Percentiles rank a stretch among this genome's conserved stretches.
phyloP scores from a whole-genome alignment of 768 basidiomycete species.

The Kwoniella europaea region DNA sequence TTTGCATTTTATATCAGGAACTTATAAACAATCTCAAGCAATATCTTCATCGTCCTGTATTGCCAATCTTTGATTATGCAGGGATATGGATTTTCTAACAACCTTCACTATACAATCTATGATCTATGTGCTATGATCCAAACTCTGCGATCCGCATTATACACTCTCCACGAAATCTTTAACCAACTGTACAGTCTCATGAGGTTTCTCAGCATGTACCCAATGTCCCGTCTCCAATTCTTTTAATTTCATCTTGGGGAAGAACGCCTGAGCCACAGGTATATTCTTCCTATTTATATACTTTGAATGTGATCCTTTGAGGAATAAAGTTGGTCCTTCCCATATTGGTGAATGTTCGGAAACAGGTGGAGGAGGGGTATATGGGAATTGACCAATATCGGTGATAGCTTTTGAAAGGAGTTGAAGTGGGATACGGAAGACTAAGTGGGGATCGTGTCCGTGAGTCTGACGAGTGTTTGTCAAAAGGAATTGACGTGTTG shows the following conservation, averaged over 20 bases:
- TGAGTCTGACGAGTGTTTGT: slow-evolving; percentile 71
- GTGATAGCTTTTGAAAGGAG: slow-evolving; percentile 68
- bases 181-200: slow-evolving; percentile 60
- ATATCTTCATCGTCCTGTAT: too few relatives aligned
- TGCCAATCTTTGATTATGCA: too few relatives aligned
- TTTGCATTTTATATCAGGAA: too few relatives aligned
- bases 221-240: slow-evolving; percentile 81
- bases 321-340: slow-evolving; percentile 69
- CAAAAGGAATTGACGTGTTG: slow-evolving; percentile 78
- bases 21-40: too few relatives aligned
- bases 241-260: slow-evolving; percentile 71
- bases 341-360: slow-evolving; percentile 59
- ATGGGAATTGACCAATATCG: slow-evolving; percentile 80
- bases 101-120: too few relatives aligned
- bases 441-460: slow-evolving; percentile 59
- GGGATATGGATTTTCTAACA: too few relatives aligned
- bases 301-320: slow-evolving; percentile 80
- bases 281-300: slow-evolving; percentile 77
- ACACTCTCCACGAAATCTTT: slow-evolving; percentile 54
- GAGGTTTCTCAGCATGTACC: slow-evolving; percentile 81
- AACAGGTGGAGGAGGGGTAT: slow-evolving; percentile 60
- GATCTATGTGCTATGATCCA: too few relatives aligned
- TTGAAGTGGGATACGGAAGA: slow-evolving; percentile 75
- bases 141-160: neutral
- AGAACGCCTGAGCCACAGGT: slow-evolving; percentile 69